These are phyloP conservation scores for Myrmaecium sp. DNA, from an alignment of 2,329 filamentous ascomycete genomes.

Conservation along the genomic window DNA sequence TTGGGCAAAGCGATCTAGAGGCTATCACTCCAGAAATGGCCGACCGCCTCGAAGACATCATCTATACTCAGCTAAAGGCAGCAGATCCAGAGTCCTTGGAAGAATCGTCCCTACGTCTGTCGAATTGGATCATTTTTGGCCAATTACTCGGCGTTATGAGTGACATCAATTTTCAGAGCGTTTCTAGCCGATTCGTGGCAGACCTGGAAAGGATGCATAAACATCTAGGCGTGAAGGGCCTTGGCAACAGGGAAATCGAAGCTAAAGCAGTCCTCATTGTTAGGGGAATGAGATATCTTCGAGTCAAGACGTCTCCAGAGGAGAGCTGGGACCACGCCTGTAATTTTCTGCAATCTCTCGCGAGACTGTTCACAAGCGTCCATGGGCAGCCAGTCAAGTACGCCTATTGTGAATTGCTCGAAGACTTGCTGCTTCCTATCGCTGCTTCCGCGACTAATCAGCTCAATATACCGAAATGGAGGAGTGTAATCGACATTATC, in stretches of 20 bases:
- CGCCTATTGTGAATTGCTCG: constrained; percentile 83
- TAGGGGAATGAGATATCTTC: constrained; percentile 79
- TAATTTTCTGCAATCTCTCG: constrained; percentile 70
- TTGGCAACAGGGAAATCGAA: constrained; percentile 52
- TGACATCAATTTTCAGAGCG: constrained; percentile 71
- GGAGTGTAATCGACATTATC: constrained; percentile 62
- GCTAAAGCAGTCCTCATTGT: constrained; percentile 74
- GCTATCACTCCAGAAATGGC: constrained; percentile 84
- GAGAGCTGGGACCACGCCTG: constrained; percentile 74
- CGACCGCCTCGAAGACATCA: constrained; percentile 83
- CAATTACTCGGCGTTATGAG: constrained; percentile 94
- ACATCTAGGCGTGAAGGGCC: constrained; percentile 55
- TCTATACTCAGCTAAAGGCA: constrained; percentile 86
- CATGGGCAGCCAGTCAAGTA: constrained; percentile 86
- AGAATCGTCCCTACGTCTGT: constrained; percentile 65
- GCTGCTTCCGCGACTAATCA: constrained; percentile 66
- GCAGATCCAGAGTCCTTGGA: constrained; percentile 68
- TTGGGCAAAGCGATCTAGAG: constrained; percentile 69
- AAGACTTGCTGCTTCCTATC: constrained; percentile 71
- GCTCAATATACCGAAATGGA: constrained; percentile 70
- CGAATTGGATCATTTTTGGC: constrained; percentile 91
- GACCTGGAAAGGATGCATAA: constrained; percentile 67
- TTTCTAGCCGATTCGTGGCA: constrained; percentile 63
- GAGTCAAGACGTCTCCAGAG: constrained; percentile 55
- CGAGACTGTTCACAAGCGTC: constrained; percentile 64